Percentiles rank a stretch among this genome's conserved stretches.
Conservation (phyloP, 805 yeast genomes). For the Wickerhamiella sorbophila region DNA sequence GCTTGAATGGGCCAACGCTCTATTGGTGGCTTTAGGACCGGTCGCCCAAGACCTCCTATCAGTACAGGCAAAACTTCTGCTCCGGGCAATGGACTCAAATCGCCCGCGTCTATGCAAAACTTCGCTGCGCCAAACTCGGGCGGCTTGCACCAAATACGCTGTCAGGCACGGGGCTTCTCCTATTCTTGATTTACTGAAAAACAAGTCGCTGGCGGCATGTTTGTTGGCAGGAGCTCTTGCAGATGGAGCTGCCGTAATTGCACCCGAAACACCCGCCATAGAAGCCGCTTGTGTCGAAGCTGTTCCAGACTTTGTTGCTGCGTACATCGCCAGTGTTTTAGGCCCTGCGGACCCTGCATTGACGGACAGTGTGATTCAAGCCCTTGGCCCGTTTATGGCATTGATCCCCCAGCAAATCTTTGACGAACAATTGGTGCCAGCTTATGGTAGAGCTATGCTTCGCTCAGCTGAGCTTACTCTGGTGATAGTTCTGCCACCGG, state of each 20-base stretch:
- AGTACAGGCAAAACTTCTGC: neutral
- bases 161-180: neutral
- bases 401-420: slow-evolving; percentile 29
- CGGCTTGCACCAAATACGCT: neutral
- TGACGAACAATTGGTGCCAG: slow-evolving; percentile 35
- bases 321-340: slow-evolving; percentile 22
- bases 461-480: slow-evolving; percentile 67
- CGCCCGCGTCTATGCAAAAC: neutral
- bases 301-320: slow-evolving; percentile 5
- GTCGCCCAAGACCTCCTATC: neutral
- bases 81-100: neutral
- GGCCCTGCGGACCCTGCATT: slow-evolving; percentile 19
- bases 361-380: slow-evolving; percentile 9
- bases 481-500: slow-evolving; percentile 37
- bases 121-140: neutral
- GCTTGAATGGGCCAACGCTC: slow-evolving; percentile 1
- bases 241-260: slow-evolving; percentile 2
- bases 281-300: neutral
- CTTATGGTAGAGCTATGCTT: slow-evolving; percentile 56
- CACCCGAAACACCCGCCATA: slow-evolving; percentile 1
- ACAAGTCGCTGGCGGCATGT: slow-evolving; percentile 1
- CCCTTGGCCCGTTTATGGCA: slow-evolving; percentile 33
- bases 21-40: neutral
- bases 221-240: slow-evolving; percentile 2
- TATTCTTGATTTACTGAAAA: slow-evolving; percentile 1